A percentile compares a stretch with the other conserved stretches of the same genome.
These are phyloP conservation scores for Elsinoe fawcettii DNA, from an alignment of 2,329 filamentous ascomycete genomes.

Conservation along the genomic window DNA sequence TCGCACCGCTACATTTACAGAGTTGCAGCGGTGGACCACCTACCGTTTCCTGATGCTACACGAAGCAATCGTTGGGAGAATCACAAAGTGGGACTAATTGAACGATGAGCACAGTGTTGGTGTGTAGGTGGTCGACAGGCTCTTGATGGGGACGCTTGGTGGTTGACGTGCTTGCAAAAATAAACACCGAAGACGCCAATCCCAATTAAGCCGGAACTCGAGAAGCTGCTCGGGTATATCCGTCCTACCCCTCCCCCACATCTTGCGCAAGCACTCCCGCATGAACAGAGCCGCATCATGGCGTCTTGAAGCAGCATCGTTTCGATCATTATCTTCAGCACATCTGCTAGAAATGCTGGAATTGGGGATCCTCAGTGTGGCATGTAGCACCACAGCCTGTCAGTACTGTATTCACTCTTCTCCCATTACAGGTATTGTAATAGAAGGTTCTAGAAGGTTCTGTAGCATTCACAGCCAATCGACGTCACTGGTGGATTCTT, in stretches of 20 bases:
- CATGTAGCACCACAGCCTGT: too few species aligned
- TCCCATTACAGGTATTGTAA: neutral
- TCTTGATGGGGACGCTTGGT: too few species aligned
- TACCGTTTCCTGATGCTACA: too few species aligned
- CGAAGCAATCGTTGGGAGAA: too few species aligned
- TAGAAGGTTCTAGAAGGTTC: conserved; percentile 14
- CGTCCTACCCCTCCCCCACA: neutral
- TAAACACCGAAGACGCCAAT: neutral
- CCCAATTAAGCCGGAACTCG: neutral
- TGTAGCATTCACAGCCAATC: neutral
- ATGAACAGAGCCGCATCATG: neutral
- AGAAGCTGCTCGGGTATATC: neutral
- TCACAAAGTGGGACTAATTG: too few species aligned
- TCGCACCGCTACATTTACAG: too few species aligned
- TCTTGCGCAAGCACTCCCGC: neutral
- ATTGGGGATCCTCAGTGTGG: too few species aligned
- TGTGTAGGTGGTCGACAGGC: too few species aligned
- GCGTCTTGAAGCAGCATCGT: neutral
- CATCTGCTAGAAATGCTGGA: neutral
- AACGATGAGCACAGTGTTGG: too few species aligned
- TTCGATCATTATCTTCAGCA: too few species aligned
- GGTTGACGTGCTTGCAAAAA: too few species aligned
- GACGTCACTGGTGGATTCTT: conserved; percentile 14
- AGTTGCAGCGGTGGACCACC: too few species aligned
- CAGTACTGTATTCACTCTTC: neutral